These are phyloP conservation scores for Trichocomaceae sp. DNA, from an alignment of 2,329 filamentous ascomycete genomes.

Conservation along the genomic window DNA sequence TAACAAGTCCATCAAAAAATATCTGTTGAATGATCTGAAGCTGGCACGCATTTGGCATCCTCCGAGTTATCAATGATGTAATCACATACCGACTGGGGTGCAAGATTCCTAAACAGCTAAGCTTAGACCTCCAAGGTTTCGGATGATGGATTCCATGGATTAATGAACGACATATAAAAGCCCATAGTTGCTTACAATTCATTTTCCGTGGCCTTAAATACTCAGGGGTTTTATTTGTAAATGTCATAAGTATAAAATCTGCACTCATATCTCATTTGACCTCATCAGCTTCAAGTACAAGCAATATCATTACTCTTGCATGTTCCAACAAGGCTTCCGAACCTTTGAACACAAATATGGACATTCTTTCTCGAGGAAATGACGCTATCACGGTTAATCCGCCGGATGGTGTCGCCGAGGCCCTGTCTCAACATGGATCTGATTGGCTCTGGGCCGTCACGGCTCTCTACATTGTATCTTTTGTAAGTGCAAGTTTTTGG, in stretches of 20 bases:
- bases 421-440: conserved; percentile 43
- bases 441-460: conserved; percentile 53
- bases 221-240: background rate
- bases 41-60: background rate
- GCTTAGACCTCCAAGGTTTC: background rate
- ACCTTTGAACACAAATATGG: background rate
- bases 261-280: background rate
- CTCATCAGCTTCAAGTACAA: background rate
- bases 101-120: background rate
- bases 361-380: conserved; percentile 30
- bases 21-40: background rate
- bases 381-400: conserved; percentile 46
- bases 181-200: background rate
- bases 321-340: background rate
- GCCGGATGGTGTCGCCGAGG: conserved; percentile 31
- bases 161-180: background rate
- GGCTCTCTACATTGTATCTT: conserved; percentile 44
- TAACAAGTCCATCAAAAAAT: background rate
- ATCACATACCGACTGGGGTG: background rate
- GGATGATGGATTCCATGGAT: background rate
- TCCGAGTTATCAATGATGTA: background rate
- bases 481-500: conserved; percentile 30
- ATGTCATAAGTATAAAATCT: background rate
- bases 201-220: background rate
- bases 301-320: background rate